Base-by-base conservation (phyloP, 805 yeast genomes). In the Starmerella gropengiesseri region DNA sequence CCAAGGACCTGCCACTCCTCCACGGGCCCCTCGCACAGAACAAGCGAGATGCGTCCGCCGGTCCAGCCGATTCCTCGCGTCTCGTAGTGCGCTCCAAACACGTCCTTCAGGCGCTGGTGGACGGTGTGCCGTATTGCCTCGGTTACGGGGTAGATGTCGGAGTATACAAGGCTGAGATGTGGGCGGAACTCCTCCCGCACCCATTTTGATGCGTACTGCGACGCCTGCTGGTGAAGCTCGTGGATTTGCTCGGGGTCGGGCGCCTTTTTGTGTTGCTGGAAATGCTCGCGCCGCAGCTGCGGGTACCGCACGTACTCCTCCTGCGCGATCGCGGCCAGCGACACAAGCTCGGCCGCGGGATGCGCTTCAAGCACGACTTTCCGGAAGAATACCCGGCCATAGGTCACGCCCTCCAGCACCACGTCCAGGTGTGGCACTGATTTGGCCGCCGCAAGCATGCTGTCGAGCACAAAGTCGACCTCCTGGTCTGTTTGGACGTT, bases 161-260 rank as follows among this genome's bases (percentile, higher is more conserved):
- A 75, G 58, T 82, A 82, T 5, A 76, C 76, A 42, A 82, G 60
- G 7, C 86, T 78, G 14, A 82, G 63, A 57, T 82, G 94, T 1
- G 94, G 93, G 40, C 72, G 74, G 55, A 66, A 82, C 41, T 75
- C 79, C 4, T 60, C 54, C 12, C 46, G 47, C 4, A 72, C 69
- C 87, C 89, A 81, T 20, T 66, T 66, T 6, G 61, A 66, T 0
- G 84, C 77, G 26, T 70, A 65, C 32, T 56, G 54, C 23, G 68
- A 63, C 7, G 67, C 65, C 42, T 64, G 59, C 35, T 30, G 8
- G 19, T 29, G 29, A 5, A 42, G 38, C 5, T 62, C 54, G 26
- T 50, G 58, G 14, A 51, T 43, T 7, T 37, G 41, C 9, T 45
- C 41, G 25, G 50, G 54, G 25, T 57, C 61, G 7, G 39, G 26